These are phyloP conservation scores for Aegilops longissima DNA, from an alignment of 176 grass and related monocot genomes.

Conservation along the genomic window DNA sequence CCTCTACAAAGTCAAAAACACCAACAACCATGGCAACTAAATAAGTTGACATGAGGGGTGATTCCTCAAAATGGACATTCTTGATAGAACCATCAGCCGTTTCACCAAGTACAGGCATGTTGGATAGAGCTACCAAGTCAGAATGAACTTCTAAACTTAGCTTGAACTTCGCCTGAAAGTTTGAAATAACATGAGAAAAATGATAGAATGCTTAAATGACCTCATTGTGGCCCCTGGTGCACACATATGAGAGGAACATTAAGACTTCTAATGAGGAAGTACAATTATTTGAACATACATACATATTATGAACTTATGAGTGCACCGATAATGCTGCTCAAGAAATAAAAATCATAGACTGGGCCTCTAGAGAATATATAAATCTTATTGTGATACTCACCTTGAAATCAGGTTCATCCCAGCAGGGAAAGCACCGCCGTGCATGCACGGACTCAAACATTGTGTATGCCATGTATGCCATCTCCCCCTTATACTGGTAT, in stretches of 20 bases:
- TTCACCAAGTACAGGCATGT: conserved; percentile 47
- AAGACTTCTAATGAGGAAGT: too few relatives aligned
- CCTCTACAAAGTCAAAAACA: conserved; percentile 48
- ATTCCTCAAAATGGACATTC: conserved; percentile 45
- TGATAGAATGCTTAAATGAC: neutral
- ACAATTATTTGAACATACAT: too few relatives aligned
- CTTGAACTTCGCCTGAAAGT: conserved; percentile 56
- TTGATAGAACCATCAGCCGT: conserved; percentile 28
- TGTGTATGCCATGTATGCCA: conserved; percentile 62
- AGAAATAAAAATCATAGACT: too few relatives aligned
- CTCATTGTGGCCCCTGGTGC: neutral
- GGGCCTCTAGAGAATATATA: too few relatives aligned
- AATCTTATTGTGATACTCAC: neutral
- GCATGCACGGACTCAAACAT: conserved; percentile 74
- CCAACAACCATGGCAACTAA: conserved; percentile 60
- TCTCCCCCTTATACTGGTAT: conserved; percentile 49
- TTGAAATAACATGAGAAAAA: neutral
- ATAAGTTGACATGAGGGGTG: conserved; percentile 71
- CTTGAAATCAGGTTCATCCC: conserved; percentile 88
- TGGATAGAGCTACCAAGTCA: conserved; percentile 46
- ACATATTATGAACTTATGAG: too few relatives aligned
- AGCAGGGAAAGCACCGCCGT: conserved; percentile 72
- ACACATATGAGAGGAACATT: neutral
- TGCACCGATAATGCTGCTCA: too few relatives aligned
- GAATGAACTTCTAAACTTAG: conserved; percentile 52